These are phyloP conservation scores for Amphicarpaea edgeworthii DNA, from an alignment of 306 rosid genomes.

Conservation along the genomic window DNA sequence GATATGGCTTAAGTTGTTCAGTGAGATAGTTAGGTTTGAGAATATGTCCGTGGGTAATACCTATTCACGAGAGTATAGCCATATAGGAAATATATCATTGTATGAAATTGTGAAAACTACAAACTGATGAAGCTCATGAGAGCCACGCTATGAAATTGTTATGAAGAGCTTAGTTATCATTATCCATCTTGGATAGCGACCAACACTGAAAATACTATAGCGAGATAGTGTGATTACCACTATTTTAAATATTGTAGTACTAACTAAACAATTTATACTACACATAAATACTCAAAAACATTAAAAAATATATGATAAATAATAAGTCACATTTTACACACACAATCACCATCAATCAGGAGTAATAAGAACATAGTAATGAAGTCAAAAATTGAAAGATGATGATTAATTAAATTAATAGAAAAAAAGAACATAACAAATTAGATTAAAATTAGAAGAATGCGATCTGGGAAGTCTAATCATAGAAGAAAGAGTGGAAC, in stretches of 20 bases:
- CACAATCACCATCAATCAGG: neutral
- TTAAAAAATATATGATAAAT: neutral
- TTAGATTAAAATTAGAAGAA: neutral
- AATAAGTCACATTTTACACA: neutral
- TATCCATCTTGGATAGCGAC: neutral
- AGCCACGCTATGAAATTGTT: slow-evolving; percentile 4
- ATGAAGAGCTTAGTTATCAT: neutral
- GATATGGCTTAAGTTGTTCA: neutral
- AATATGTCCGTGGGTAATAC: neutral
- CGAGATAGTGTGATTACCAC: neutral
- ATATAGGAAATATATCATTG: neutral
- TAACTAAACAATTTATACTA: no score
- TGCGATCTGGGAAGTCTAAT: neutral
- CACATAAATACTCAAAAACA: no score
- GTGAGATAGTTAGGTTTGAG: neutral
- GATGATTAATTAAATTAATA: neutral
- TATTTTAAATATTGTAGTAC: neutral
- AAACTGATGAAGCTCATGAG: neutral
- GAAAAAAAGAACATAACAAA: neutral
- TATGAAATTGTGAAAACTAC: neutral
- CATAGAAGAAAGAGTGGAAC: neutral
- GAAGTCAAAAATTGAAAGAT: neutral
- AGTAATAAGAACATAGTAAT: neutral
- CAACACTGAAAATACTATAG: neutral
- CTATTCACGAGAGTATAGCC: neutral